Percentiles rank a stretch among this genome's conserved stretches.
Conservation (phyloP, 345 rosid genomes). For the Lagerstroemia speciosa region DNA sequence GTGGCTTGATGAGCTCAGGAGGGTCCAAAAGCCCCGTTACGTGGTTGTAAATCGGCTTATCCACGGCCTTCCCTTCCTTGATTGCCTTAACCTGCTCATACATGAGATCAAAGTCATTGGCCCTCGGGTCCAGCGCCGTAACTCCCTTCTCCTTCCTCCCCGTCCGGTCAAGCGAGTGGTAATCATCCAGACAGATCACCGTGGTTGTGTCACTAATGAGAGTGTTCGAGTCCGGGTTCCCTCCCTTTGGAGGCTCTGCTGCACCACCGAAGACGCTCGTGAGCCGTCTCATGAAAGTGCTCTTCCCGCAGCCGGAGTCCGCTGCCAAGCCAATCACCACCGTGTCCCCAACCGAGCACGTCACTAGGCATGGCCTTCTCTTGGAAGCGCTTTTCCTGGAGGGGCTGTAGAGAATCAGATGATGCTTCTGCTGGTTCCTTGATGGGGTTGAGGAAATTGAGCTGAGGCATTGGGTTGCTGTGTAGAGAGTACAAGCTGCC, state of each 20-base stretch:
- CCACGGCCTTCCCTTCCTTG: slow-evolving; percentile 64
- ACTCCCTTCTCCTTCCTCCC: slow-evolving; percentile 91
- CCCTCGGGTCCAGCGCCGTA: slow-evolving; percentile 90
- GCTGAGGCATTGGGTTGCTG: slow-evolving; percentile 56
- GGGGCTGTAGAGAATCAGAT: slow-evolving; percentile 31
- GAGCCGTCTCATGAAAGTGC: slow-evolving; percentile 85
- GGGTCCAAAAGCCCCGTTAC: slow-evolving; percentile 87
- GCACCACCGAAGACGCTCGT: slow-evolving; percentile 95
- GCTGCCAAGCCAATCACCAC: slow-evolving; percentile 89
- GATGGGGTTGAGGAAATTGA: slow-evolving; percentile 52
- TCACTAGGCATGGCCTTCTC: slow-evolving; percentile 31
- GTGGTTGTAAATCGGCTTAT: slow-evolving; percentile 92
- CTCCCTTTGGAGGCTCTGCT: slow-evolving; percentile 88
- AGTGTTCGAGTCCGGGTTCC: slow-evolving; percentile 94
- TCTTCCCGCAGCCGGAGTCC: slow-evolving; percentile 92
- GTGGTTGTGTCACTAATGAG: slow-evolving; percentile 87
- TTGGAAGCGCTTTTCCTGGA: slow-evolving; percentile 18
- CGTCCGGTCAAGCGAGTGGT: slow-evolving; percentile 76
- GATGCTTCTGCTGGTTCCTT: slow-evolving; percentile 28
- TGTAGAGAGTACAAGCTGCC: slow-evolving; percentile 68
- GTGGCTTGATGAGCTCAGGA: slow-evolving; percentile 86
- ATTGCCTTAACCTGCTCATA: slow-evolving; percentile 88
- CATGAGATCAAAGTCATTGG: slow-evolving; percentile 91
- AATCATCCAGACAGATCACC: slow-evolving; percentile 88
- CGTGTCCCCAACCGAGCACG: slow-evolving; percentile 54